Evolutionary conservation across 164 flowering plant genomes (phyloP).

Genomic region (Vitis labrusca): DNA sequence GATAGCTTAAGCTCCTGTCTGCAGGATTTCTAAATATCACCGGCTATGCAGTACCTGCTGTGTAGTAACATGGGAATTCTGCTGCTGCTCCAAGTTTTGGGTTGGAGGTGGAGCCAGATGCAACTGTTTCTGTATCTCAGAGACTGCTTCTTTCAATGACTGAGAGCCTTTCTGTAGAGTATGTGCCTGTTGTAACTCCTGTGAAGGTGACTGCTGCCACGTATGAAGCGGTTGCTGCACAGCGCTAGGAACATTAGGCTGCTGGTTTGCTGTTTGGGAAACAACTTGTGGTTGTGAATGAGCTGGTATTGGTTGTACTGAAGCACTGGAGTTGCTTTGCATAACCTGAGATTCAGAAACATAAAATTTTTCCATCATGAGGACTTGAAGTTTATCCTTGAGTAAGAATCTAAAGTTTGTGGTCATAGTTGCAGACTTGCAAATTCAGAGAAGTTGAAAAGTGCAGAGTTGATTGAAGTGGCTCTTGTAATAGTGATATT

Average conservation of each 20-base stretch:
- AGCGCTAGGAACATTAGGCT: slow-evolving; percentile 6
- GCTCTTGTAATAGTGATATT: too few species aligned
- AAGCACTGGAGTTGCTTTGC: background rate
- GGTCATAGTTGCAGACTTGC: too few species aligned
- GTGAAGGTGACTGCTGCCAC: slow-evolving; percentile 17
- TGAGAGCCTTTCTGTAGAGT: slow-evolving; percentile 14
- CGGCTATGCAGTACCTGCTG: slow-evolving; percentile 43
- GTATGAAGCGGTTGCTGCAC: slow-evolving; percentile 12
- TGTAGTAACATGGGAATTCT: slow-evolving; percentile 34
- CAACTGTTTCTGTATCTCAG: slow-evolving; percentile 16
- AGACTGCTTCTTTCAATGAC: slow-evolving; percentile 10
- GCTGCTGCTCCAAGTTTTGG: slow-evolving; percentile 45
- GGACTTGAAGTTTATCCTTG: too few species aligned
- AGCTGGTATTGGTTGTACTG: slow-evolving; percentile 19
- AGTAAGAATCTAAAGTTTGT: too few species aligned
- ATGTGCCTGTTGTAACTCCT: slow-evolving; percentile 14
- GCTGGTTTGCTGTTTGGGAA: slow-evolving; percentile 17
- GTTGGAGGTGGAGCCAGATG: slow-evolving; percentile 33
- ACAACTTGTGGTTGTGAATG: slow-evolving; percentile 15
- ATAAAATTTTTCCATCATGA: background rate
- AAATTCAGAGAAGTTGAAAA: too few species aligned
- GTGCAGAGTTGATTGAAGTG: too few species aligned
- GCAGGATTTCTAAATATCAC: background rate
- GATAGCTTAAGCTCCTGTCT: background rate
- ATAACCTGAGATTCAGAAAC: background rate